Evolutionary conservation across 2,329 filamentous ascomycete genomes (phyloP), one percentile per base, ranked within the genome.

Genomic region (Berkeleyomyces rouxiae): DNA sequence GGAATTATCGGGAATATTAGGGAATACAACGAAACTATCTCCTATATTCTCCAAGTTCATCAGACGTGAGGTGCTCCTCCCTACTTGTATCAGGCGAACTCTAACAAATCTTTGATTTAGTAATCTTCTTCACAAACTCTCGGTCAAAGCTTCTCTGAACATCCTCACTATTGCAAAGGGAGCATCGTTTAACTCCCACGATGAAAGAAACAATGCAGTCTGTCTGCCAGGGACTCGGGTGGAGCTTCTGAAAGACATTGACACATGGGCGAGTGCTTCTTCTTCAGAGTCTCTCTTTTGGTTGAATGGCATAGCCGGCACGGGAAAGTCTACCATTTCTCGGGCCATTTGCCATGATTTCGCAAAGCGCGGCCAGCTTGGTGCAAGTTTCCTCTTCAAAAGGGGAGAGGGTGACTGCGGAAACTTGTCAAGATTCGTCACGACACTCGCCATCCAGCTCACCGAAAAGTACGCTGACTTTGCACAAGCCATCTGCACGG

Each of bases 331-430:
- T 0, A 75, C 72, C 4, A 72, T 76, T 3, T 70, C 71, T 5
- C 71, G 69, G 10, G 36, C 49, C n/a, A 36, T 53, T 53, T 53
- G 49, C 31, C 4, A 0, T 73, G 71, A 0, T 37, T 74, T 16
- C 33, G 57, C 58, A 3, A 31, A 47, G 0, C 43, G 37, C 16
- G 36, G 58, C 31, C 33, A 40, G 1, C 69, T 75, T 49, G 70
- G 68, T 16, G 72, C 71, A 2, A 74, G 71, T 63, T 78, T 78
- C 66, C 77, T 77, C 68, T 79, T 78, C 67, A 76, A 75, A 60
- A 72, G 69, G 64, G 74, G 72, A 0, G 74, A 75, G 58, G 68
- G 66, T 2, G 73, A 77, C 65, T 70, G 73, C 36, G 70, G 72
- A 1, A 70, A 69, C 51, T 69, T 71, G 1, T 66, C 66, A 3